A percentile compares a stretch with the other conserved stretches of the same genome.
Conservation (phyloP, 148 eudicot genomes). For the Spergularia marina region DNA sequence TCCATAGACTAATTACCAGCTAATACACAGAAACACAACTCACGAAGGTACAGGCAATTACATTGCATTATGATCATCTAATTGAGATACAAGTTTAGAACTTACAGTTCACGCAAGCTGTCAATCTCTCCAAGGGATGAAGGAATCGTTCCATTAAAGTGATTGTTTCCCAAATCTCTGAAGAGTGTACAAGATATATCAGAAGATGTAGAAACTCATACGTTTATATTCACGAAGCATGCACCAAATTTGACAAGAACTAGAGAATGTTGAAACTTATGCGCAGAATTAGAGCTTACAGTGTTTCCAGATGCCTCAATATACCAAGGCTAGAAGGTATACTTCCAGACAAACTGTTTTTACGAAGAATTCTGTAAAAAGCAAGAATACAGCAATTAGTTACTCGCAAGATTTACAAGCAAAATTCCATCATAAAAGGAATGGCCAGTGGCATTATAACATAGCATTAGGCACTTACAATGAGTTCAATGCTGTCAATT, state of each 20-base stretch:
- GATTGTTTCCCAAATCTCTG: slow-evolving; percentile 78
- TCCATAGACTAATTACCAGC: background rate
- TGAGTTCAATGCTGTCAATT: slow-evolving; percentile 67
- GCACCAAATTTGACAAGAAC: background rate
- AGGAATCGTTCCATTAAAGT: slow-evolving; percentile 67
- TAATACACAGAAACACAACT: background rate
- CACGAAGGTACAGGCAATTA: background rate
- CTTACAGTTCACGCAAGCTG: slow-evolving; percentile 84
- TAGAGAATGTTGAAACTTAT: background rate
- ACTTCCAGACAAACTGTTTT: slow-evolving; percentile 63
- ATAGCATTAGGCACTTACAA: slow-evolving; percentile 45
- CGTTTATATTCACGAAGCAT: background rate
- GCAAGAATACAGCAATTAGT: slow-evolving; percentile 24
- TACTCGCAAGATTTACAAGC: background rate
- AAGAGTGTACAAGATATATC: slow-evolving; percentile 15
- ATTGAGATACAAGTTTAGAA: slow-evolving; percentile 16
- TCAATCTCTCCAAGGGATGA: slow-evolving; percentile 63
- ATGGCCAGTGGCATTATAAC: background rate
- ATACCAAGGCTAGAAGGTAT: slow-evolving; percentile 59
- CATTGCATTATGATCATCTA: background rate
- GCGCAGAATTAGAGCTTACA: slow-evolving; percentile 47
- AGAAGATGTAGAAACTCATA: background rate
- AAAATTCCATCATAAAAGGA: background rate
- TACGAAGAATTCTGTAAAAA: slow-evolving; percentile 62
- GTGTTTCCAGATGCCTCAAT: slow-evolving; percentile 47